Conservation (phyloP, 78 protist species). For the Tieghemostelium lacteum region DNA sequence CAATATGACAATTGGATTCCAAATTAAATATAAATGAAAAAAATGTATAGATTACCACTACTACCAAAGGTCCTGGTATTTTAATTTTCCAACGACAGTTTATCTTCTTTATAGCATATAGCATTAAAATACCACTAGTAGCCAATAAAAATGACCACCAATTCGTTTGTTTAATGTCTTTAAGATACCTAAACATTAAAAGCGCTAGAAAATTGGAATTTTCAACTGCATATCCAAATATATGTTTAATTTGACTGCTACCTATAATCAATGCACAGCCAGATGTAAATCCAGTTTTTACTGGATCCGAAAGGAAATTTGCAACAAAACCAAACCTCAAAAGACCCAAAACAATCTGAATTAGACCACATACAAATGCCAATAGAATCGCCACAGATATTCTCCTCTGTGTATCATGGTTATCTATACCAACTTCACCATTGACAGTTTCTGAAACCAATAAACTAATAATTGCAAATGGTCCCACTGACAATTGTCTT, state of each 20-base stretch:
- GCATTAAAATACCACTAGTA: conserved; percentile 36
- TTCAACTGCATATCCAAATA: conserved; percentile 56
- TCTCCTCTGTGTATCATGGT: conserved; percentile 7
- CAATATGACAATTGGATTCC: conserved; percentile 53
- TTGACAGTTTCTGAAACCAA: conserved; percentile 50
- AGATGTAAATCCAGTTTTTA: conserved; percentile 84
- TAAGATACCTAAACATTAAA: conserved; percentile 12
- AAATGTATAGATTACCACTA: conserved; percentile 77
- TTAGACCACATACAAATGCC: conserved; percentile 81
- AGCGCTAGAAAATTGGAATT: conserved; percentile 8
- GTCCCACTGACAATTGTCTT: conserved; percentile 86
- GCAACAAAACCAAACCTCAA: conserved; percentile 85
- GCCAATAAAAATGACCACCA: conserved; percentile 79
- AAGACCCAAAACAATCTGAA: conserved; percentile 79
- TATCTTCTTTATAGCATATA: conserved; percentile 44
- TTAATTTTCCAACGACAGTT: conserved; percentile 27
- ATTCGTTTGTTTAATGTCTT: conserved; percentile 20
- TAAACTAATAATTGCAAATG: conserved; percentile 81
- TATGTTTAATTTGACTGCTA: conserved; percentile 78
- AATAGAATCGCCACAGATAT: conserved; percentile 43
- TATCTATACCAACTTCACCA: conserved; percentile 6
- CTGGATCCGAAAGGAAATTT: conserved; percentile 86
- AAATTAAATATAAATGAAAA: conserved; percentile 36
- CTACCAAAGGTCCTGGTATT: conserved; percentile 82
- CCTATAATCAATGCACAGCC: conserved; percentile 90